These are phyloP conservation scores for Secale cereale DNA, from an alignment of 176 grass and related monocot genomes.

Conservation along the genomic window DNA sequence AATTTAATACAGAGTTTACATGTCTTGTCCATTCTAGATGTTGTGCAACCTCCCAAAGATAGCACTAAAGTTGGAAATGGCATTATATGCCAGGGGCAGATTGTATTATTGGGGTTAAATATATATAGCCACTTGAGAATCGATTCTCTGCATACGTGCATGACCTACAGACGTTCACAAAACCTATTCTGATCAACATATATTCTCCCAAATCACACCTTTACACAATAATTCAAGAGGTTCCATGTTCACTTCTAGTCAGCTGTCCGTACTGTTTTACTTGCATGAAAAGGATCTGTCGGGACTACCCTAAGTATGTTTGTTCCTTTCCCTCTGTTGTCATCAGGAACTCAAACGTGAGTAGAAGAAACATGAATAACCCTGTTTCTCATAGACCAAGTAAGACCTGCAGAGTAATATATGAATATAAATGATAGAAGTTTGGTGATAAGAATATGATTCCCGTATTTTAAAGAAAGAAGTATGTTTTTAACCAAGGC, in stretches of 20 bases:
- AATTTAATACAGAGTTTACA: background rate
- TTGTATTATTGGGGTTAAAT: slow-evolving; percentile 67
- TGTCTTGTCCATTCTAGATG: slow-evolving; percentile 36
- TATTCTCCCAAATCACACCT: slow-evolving; percentile 68
- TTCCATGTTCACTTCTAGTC: slow-evolving; percentile 60
- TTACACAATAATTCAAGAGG: slow-evolving; percentile 83
- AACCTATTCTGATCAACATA: slow-evolving; percentile 57
- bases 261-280: slow-evolving; percentile 23
- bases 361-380: slow-evolving; percentile 14
- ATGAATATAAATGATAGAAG: slow-evolving; percentile 12
- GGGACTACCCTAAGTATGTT: slow-evolving; percentile 12
- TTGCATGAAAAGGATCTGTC: slow-evolving; percentile 27
- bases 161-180: slow-evolving; percentile 45
- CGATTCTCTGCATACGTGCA: slow-evolving; percentile 65
- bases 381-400: background rate
- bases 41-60: slow-evolving; percentile 22
- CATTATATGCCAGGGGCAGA: slow-evolving; percentile 33
- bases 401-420: background rate
- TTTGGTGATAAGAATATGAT: background rate
- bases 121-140: slow-evolving; percentile 43
- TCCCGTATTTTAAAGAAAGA: background rate
- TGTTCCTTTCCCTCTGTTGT: slow-evolving; percentile 6
- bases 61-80: slow-evolving; percentile 36
- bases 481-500: background rate
- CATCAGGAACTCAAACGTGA: slow-evolving; percentile 13